A percentile compares a stretch with the other conserved stretches of the same genome.
Evolutionary conservation across 176 grass and related monocot genomes (phyloP).

Genomic region (Cenchrus purpureus): DNA sequence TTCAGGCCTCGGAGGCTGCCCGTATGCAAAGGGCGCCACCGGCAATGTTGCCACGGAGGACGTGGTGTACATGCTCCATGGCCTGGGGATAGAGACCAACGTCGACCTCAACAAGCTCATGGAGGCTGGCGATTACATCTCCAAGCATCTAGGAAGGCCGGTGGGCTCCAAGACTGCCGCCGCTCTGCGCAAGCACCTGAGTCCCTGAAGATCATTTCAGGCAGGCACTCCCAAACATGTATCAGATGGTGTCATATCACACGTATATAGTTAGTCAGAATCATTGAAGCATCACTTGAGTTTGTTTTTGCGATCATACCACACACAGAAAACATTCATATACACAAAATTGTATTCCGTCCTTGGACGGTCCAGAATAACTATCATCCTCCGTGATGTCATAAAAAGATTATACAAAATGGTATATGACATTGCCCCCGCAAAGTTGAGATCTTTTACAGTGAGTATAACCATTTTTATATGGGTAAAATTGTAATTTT

Average conservation of each 20-base stretch:
- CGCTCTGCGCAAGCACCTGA: constrained; percentile 56
- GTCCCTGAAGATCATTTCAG: constrained; percentile 9
- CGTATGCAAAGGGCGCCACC: constrained; percentile 80
- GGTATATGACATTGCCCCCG: background rate
- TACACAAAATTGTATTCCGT: background rate
- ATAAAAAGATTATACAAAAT: background rate
- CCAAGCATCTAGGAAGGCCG: constrained; percentile 68
- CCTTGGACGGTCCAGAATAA: background rate
- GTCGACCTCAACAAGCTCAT: constrained; percentile 76
- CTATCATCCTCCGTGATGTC: background rate
- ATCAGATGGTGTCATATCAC: background rate
- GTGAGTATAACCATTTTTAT: no score
- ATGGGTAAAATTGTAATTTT: no score
- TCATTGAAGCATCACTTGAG: background rate
- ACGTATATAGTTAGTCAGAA: background rate
- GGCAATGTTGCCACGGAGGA: constrained; percentile 91
- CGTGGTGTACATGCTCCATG: constrained; percentile 89
- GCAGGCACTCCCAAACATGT: background rate
- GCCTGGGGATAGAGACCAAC: constrained; percentile 80
- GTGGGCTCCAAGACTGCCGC: constrained; percentile 73
- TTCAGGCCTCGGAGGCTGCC: constrained; percentile 86
- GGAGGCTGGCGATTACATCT: constrained; percentile 86
- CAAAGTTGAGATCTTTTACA: background rate
- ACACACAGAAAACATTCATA: no score
- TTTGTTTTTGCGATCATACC: background rate